phyloP scores from a whole-genome alignment of 805 yeast genomes.

The Nakazawaea anatomiae region DNA sequence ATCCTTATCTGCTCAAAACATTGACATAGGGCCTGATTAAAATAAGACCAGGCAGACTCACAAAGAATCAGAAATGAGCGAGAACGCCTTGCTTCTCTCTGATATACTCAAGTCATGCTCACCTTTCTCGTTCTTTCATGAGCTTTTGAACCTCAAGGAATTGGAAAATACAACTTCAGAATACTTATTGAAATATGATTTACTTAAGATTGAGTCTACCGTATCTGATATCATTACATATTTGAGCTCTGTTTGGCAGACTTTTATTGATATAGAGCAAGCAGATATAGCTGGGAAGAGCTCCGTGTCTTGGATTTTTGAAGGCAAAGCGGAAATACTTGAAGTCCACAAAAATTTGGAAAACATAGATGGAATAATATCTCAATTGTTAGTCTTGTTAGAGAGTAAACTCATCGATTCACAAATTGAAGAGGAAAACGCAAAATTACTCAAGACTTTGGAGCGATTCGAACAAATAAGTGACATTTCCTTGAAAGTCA shows the following conservation, averaged over 20 bases:
- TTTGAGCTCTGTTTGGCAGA: constrained; percentile 20
- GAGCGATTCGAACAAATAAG: constrained; percentile 27
- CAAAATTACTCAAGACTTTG: constrained; percentile 16
- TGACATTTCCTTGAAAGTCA: constrained; percentile 22
- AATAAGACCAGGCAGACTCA: no score
- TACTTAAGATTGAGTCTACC: constrained; percentile 18
- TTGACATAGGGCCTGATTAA: no score
- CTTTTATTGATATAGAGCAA: constrained; percentile 5
- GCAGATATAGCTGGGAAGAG: constrained; percentile 9
- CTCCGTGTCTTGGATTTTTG: constrained; percentile 24
- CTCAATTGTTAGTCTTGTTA: constrained; percentile 27
- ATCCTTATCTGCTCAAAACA: no score
- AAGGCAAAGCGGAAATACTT: constrained; percentile 26
- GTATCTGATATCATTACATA: constrained; percentile 21
- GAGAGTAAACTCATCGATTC: constrained; percentile 22
- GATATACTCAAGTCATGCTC: constrained; percentile 12
- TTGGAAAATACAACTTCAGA: constrained; percentile 12
- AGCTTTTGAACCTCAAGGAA: constrained; percentile 17
- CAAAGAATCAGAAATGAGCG: constrained; percentile 7
- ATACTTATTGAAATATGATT: constrained; percentile 10
- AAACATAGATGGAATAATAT: constrained; percentile 27
- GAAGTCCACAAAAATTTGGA: constrained; percentile 25
- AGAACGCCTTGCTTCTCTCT: constrained; percentile 6
- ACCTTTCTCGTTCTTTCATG: constrained; percentile 12
- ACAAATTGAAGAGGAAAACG: constrained; percentile 4